phyloP scores from a whole-genome alignment of 2,329 filamentous ascomycete species.

The Blastomyces emzantsi region DNA sequence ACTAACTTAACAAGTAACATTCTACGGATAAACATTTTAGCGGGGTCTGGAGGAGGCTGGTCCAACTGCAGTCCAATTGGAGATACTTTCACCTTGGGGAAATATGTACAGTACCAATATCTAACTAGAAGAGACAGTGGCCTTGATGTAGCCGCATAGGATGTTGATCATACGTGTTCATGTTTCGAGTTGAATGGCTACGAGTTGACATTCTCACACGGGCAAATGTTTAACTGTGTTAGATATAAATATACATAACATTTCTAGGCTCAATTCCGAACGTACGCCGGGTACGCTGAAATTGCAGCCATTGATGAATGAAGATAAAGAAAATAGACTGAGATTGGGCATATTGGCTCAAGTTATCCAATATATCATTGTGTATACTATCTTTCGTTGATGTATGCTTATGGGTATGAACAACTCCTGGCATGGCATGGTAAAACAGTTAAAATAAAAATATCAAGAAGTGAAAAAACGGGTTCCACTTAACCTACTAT shows the following conservation, averaged over 20 bases:
- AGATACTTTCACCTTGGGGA: neutral
- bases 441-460: neutral
- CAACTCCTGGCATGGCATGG: neutral
- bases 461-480: neutral
- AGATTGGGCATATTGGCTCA: neutral
- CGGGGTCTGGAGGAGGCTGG: neutral
- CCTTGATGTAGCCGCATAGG: neutral
- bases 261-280: neutral
- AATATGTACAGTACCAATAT: neutral
- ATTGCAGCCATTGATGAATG: neutral
- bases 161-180: neutral
- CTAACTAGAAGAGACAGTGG: neutral
- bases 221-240: neutral
- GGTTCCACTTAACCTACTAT: neutral
- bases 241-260: neutral
- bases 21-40: constrained; percentile 2
- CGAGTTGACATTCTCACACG: neutral
- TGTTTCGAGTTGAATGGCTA: neutral
- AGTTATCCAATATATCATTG: neutral
- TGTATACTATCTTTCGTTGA: neutral
- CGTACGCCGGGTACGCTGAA: neutral
- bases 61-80: neutral
- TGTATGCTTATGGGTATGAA: neutral
- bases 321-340: neutral
- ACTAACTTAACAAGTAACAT: too few relatives aligned